phyloP scores from a whole-genome alignment of 805 yeast species.

The Starmerella sirachaensis region DNA sequence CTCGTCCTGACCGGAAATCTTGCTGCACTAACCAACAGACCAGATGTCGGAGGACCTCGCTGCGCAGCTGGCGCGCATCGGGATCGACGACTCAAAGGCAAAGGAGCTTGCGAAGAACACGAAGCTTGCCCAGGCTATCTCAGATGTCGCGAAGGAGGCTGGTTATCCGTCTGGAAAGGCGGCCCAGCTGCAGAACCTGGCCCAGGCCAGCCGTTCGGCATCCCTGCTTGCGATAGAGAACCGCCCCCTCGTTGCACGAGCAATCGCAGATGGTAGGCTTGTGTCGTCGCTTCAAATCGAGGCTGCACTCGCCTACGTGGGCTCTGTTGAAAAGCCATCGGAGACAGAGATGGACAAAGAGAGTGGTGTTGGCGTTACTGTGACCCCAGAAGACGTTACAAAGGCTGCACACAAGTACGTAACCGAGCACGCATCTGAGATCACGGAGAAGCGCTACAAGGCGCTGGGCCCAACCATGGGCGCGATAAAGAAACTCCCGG shows the following conservation, averaged over 20 bases:
- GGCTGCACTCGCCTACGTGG: conserved; percentile 62
- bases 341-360: conserved; percentile 44
- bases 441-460: conserved; percentile 65
- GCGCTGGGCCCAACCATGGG: conserved; percentile 67
- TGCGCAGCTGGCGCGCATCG: conserved; percentile 19
- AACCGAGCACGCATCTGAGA: conserved; percentile 43
- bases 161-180: conserved; percentile 39
- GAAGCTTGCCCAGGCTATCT: conserved; percentile 65
- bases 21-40: no score
- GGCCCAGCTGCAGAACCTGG: conserved; percentile 63
- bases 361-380: conserved; percentile 65
- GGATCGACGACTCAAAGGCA: conserved; percentile 35
- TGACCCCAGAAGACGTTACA: conserved; percentile 55
- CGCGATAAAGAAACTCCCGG: conserved; percentile 58
- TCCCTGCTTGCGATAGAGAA: conserved; percentile 31
- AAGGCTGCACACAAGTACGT: conserved; percentile 48
- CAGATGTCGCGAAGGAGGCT: conserved; percentile 43
- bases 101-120: conserved; percentile 75
- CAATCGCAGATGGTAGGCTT: conserved; percentile 52
- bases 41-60: conserved; percentile 11
- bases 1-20: no score
- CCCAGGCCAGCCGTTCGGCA: conserved; percentile 48
- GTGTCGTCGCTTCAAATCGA: conserved; percentile 61
- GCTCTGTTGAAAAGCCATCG: conserved; percentile 35
- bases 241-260: conserved; percentile 44